Conservation (phyloP, 2,329 filamentous ascomycete species). For the Dothidotthia symphoricarpi region DNA sequence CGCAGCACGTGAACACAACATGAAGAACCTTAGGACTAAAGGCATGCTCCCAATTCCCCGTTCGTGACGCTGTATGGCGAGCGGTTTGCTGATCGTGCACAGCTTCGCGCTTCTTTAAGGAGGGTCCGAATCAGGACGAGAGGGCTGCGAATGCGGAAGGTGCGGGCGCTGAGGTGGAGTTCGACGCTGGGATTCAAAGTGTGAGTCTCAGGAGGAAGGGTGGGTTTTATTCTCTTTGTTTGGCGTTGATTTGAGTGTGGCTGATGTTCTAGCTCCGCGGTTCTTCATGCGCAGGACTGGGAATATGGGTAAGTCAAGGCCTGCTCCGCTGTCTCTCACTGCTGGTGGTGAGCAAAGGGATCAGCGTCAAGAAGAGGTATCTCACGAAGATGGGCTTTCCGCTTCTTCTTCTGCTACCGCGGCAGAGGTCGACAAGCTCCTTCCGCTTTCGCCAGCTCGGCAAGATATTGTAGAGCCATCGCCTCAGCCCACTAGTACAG, state of each 20-base stretch:
- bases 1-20: not conserved
- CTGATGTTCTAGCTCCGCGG: not conserved
- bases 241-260: too few species aligned
- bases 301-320: constrained; percentile 8
- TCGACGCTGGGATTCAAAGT: constrained; percentile 14
- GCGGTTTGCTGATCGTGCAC: not conserved
- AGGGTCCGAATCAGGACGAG: constrained; percentile 17
- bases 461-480: not conserved
- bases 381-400: not conserved
- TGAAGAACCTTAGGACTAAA: constrained; percentile 23
- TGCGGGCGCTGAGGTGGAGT: constrained; percentile 2
- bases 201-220: not conserved
- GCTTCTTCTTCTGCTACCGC: not conserved
- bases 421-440: not conserved
- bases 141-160: constrained; percentile 8
- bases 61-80: not conserved
- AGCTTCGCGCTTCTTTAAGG: constrained; percentile 26
- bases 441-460: not conserved
- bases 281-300: constrained; percentile 10
- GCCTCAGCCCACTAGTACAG: not conserved
- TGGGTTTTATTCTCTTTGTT: too few species aligned
- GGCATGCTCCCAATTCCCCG: constrained; percentile 6
- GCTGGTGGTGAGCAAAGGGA: not conserved
- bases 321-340: not conserved
- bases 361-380: constrained; percentile 1